Base-by-base conservation (phyloP, 2,329 filamentous ascomycete species). In the Coniochaeta pulveracea region DNA sequence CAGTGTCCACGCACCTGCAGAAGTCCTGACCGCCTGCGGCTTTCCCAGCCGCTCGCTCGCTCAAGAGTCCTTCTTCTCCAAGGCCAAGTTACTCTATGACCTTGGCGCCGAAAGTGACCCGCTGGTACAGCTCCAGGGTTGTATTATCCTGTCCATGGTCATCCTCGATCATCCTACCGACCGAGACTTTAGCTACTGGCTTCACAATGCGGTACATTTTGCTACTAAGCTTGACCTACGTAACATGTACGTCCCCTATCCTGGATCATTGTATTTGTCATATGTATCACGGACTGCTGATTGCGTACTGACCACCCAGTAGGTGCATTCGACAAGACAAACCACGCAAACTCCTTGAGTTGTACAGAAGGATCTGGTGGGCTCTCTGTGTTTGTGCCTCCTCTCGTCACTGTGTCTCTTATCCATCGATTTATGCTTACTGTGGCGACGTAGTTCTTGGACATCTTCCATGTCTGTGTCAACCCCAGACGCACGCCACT, bases 331-430 rank as follows among this genome's bases (percentile, higher is more conserved):
- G 37, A 40, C 39, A 43, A 40, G 35, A 45, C 41, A 45, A 42
- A 37, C 39, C 42, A 19, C 32, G 33, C 33, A 41, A 42, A 40
- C 28, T 43, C 30, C 36, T 45, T 27, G 43, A 45, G 41, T 30
- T 40, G 35, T 45, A 45, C 36, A 40, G 42, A 42, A 40, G 42
- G 35, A 43, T 43, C 37, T 45, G 42, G 42, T 45, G 42, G 42
- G 37, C 37, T 40, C 42, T 45, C 36, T 42, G 43, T 24, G 42
- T 44, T 40, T 32, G 40, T 44, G 9, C 31, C 24, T 38, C 33
- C 34, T 40, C 33, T 41, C 29, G 27, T 40, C 26, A 36, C 38
- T 32, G 29, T 39, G 34, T 37, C 34, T 28, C 39, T 27, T 35
- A 39, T 29, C 40, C 39, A 27, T 36, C 37, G 38, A 36, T 40